Conservation (phyloP, 352 stramenopile genomes). For the Phytophthora tubulina region DNA sequence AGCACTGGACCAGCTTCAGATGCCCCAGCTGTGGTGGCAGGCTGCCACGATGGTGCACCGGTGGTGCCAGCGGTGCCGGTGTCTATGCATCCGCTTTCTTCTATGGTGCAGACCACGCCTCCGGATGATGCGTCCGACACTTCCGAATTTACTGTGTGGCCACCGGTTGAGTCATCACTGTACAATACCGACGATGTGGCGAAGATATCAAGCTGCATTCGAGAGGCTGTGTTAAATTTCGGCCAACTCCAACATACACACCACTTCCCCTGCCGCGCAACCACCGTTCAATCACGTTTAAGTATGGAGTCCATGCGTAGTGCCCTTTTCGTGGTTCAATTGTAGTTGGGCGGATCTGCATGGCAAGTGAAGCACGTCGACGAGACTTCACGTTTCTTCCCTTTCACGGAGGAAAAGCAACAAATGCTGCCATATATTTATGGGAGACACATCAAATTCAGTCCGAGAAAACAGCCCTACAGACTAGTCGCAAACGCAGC, state of each 20-base stretch:
- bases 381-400: constrained; percentile 6
- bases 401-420: constrained; percentile 2
- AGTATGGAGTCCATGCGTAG: background rate
- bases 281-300: constrained; percentile 4
- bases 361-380: constrained; percentile 1
- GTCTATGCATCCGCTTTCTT: background rate
- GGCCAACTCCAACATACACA: background rate
- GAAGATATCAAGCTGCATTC: background rate
- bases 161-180: background rate
- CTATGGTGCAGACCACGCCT: background rate
- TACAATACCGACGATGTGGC: background rate
- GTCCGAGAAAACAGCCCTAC: constrained; percentile 1
- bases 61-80: too few relatives aligned
- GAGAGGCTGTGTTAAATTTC: background rate
- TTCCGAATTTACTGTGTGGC: background rate
- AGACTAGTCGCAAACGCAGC: background rate
- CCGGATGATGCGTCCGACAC: background rate
- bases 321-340: background rate
- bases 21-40: background rate
- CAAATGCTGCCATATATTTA: constrained; percentile 1
- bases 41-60: too few relatives aligned
- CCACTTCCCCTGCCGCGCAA: background rate
- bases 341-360: constrained; percentile 2
- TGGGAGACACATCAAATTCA: background rate
- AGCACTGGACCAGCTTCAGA: background rate